These are phyloP conservation scores for Globisporangium spinosum DNA, from an alignment of 352 stramenopile species.

Conservation along the genomic window DNA sequence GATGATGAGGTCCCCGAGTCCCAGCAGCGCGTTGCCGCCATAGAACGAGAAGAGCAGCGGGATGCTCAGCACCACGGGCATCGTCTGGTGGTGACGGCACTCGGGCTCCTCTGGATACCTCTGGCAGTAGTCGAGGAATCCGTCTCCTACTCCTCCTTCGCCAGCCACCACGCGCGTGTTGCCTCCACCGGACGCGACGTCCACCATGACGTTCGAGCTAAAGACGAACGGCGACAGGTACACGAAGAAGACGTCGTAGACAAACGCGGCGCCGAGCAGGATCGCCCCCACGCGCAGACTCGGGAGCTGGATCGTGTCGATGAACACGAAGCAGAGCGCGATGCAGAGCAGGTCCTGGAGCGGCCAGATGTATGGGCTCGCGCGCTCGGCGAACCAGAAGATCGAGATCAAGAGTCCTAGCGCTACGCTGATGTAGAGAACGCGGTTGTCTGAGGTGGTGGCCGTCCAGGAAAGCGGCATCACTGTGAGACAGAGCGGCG, in stretches of 20 bases:
- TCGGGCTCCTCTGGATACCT: slow-evolving; percentile 37
- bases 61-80: slow-evolving; percentile 91
- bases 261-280: slow-evolving; percentile 89
- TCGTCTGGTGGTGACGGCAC: slow-evolving; percentile 84
- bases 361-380: slow-evolving; percentile 68
- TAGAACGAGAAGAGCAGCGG: slow-evolving; percentile 58
- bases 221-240: slow-evolving; percentile 92
- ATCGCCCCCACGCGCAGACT: slow-evolving; percentile 88
- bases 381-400: slow-evolving; percentile 60
- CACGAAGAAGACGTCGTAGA: slow-evolving; percentile 97
- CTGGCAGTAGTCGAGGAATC: slow-evolving; percentile 30
- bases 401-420: slow-evolving; percentile 26
- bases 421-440: slow-evolving; percentile 11
- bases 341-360: slow-evolving; percentile 91
- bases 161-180: slow-evolving; percentile 19
- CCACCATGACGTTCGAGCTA: slow-evolving; percentile 90
- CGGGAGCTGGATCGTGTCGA: slow-evolving; percentile 90
- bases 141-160: not conserved
- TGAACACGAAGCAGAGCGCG: slow-evolving; percentile 91
- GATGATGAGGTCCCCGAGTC: slow-evolving; percentile 96
- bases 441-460: not conserved
- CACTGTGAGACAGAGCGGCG: slow-evolving; percentile 23
- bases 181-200: slow-evolving; percentile 88
- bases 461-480: not conserved
- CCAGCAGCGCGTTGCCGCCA: slow-evolving; percentile 89